A percentile compares a stretch with the other conserved stretches of the same genome.
Conservation (phyloP, 1,284 basidiomycete genomes). For the Tilletia indica region DNA sequence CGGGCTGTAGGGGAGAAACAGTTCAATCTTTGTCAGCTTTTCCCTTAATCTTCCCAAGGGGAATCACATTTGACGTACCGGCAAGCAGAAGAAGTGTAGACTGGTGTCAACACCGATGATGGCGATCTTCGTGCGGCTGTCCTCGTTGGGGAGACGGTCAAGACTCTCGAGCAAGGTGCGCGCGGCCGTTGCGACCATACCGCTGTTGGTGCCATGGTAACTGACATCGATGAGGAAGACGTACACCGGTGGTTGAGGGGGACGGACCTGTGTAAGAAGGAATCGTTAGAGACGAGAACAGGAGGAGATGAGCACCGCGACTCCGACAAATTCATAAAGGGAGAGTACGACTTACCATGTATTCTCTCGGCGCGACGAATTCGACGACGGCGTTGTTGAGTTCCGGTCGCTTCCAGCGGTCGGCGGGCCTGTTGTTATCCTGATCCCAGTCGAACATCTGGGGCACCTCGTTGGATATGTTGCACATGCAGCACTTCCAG, state of each 20-base stretch:
- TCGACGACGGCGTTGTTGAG: conserved; percentile 91
- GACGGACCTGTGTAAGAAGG: conserved; percentile 64
- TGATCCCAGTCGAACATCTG: conserved; percentile 99
- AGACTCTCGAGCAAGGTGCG: conserved; percentile 91
- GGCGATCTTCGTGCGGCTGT: conserved; percentile 84
- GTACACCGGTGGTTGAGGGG: conserved; percentile 95
- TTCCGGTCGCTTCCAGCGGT: conserved; percentile 90
- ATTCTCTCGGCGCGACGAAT: conserved; percentile 96
- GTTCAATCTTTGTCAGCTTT: neutral
- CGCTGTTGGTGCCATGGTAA: conserved; percentile 72
- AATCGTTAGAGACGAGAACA: neutral
- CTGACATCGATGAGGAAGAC: conserved; percentile 96
- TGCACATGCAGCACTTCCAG: conserved; percentile 99
- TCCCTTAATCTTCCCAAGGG: neutral
- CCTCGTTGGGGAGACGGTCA: conserved; percentile 92
- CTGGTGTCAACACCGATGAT: conserved; percentile 90
- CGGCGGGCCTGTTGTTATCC: conserved; percentile 85
- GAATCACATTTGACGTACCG: conserved; percentile 37
- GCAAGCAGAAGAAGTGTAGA: conserved; percentile 92
- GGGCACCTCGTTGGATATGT: conserved; percentile 96
- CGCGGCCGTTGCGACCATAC: conserved; percentile 97
- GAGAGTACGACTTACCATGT: conserved; percentile 70
- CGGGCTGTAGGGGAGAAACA: conserved; percentile 63
- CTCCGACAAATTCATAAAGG: neutral
- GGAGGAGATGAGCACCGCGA: neutral